phyloP scores from a whole-genome alignment of 306 rosid genomes.

The Adenanthera pavonina region DNA sequence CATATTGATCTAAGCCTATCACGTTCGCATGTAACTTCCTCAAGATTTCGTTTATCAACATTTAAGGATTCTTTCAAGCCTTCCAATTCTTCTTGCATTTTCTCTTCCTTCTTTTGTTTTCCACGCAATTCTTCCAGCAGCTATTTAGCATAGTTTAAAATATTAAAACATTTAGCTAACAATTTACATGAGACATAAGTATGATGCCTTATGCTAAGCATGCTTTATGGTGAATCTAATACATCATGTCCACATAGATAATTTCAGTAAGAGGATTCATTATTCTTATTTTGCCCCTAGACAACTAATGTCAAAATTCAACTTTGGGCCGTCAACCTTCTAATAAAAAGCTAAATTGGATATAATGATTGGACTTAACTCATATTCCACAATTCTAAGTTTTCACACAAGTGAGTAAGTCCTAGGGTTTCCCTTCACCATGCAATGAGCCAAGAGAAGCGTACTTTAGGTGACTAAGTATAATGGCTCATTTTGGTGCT shows the following conservation, averaged over 20 bases:
- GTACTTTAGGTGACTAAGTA: neutral
- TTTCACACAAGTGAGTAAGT: conserved; percentile 1
- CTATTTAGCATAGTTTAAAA: conserved; percentile 49
- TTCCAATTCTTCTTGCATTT: conserved; percentile 72
- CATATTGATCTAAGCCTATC: conserved; percentile 61
- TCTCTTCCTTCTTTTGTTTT: conserved; percentile 68
- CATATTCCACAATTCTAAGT: neutral
- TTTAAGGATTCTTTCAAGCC: conserved; percentile 63
- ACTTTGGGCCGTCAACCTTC: neutral
- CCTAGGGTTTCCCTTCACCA: conserved; percentile 10
- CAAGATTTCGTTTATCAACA: conserved; percentile 61
- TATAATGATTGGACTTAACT: neutral
- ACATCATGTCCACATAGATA: neutral
- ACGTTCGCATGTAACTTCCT: conserved; percentile 58
- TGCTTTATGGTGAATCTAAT: neutral
- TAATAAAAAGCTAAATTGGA: neutral
- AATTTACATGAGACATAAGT: conserved; percentile 6
- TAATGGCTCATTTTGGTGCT: conserved; percentile 29
- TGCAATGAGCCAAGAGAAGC: conserved; percentile 20
- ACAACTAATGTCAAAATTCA: conserved; percentile 20
- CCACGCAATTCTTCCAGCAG: conserved; percentile 66
- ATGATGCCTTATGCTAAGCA: neutral
- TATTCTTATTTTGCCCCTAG: conserved; percentile 1
- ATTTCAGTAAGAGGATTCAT: neutral
- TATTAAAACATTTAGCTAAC: conserved; percentile 27